Percentiles rank a stretch among this genome's conserved stretches.
Conservation (phyloP, 805 yeast species). For the Kazachstania taianensis region DNA sequence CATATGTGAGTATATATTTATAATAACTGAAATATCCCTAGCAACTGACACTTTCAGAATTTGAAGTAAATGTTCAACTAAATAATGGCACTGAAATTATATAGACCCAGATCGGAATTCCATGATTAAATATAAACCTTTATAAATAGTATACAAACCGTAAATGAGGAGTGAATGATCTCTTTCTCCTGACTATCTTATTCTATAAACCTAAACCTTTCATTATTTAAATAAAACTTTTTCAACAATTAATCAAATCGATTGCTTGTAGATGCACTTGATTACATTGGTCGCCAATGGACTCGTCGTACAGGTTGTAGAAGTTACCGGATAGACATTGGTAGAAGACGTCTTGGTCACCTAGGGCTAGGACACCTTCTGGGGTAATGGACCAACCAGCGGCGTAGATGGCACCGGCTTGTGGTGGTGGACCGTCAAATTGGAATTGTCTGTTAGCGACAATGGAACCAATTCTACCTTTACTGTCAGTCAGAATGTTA, state of each 20-base stretch:
- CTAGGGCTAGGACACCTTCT: constrained; percentile 48
- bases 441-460: constrained; percentile 64
- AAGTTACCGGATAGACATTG: constrained; percentile 65
- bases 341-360: constrained; percentile 46
- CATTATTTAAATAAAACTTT: background rate
- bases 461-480: constrained; percentile 54
- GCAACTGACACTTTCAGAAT: too few relatives aligned
- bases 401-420: constrained; percentile 50
- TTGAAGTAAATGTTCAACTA: too few relatives aligned
- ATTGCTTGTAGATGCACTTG: constrained; percentile 52
- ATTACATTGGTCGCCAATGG: constrained; percentile 51
- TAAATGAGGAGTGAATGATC: too few relatives aligned
- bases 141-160: too few relatives aligned
- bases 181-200: too few relatives aligned
- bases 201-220: too few relatives aligned
- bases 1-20: too few relatives aligned
- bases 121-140: too few relatives aligned
- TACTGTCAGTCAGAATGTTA: constrained; percentile 39
- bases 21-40: too few relatives aligned
- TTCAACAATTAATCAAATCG: constrained; percentile 45
- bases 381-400: constrained; percentile 44
- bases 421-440: constrained; percentile 65
- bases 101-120: too few relatives aligned
- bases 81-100: too few relatives aligned
- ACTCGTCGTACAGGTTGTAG: constrained; percentile 65